phyloP scores from a whole-genome alignment of 805 yeast species.

The Yarrowia hollandica region DNA sequence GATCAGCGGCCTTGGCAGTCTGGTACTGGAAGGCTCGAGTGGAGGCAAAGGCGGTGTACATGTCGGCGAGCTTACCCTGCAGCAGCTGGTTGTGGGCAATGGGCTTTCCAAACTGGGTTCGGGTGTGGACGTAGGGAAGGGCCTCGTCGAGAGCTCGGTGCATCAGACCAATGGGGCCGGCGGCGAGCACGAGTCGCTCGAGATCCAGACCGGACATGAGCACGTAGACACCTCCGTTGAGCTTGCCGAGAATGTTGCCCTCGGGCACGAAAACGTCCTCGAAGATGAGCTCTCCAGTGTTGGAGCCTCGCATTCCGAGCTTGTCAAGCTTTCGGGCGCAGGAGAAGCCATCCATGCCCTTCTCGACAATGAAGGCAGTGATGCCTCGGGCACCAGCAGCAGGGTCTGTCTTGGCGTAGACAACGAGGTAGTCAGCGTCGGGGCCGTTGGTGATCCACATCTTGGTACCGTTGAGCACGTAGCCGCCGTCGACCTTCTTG shows the following conservation, averaged over 20 bases:
- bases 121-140: conserved; percentile 39
- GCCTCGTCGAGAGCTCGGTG: conserved; percentile 40
- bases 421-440: conserved; percentile 40
- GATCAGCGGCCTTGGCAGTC: conserved; percentile 38
- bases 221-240: conserved; percentile 40
- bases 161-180: conserved; percentile 41
- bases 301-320: conserved; percentile 42
- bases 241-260: conserved; percentile 39
- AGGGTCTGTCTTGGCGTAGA: conserved; percentile 41
- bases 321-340: conserved; percentile 41
- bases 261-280: conserved; percentile 41
- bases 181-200: conserved; percentile 40
- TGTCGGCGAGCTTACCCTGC: conserved; percentile 42
- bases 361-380: conserved; percentile 40
- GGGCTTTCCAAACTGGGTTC: conserved; percentile 41
- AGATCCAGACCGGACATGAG: conserved; percentile 41
- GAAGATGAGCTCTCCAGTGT: conserved; percentile 41
- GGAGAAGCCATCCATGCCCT: conserved; percentile 38
- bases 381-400: conserved; percentile 40
- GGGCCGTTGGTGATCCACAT: conserved; percentile 44
- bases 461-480: conserved; percentile 39
- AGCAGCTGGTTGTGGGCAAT: conserved; percentile 40
- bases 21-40: conserved; percentile 39
- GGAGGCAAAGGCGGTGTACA: conserved; percentile 41
- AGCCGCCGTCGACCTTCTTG: conserved; percentile 37